These are phyloP conservation scores for Coccomyxa sp. DNA, from an alignment of 139 green algal species.

Conservation along the genomic window DNA sequence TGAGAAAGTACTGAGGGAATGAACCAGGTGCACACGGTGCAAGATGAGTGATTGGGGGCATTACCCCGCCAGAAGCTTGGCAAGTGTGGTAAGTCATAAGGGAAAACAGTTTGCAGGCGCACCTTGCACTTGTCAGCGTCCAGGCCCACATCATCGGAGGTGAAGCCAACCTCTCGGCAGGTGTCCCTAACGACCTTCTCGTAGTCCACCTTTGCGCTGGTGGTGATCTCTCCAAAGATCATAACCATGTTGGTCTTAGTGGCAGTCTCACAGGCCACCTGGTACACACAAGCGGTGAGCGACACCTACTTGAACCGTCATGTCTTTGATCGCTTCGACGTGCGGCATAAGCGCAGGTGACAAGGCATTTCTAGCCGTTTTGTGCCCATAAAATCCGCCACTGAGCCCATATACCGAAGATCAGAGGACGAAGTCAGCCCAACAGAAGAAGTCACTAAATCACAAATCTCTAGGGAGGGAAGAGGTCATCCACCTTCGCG, in stretches of 20 bases:
- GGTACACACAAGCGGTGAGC: background rate
- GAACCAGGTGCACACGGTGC: too few relatives aligned
- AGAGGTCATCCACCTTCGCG: conserved; percentile 70
- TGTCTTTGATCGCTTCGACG: too few relatives aligned
- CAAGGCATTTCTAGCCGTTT: background rate
- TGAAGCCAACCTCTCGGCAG: conserved; percentile 91
- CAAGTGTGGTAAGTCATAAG: too few relatives aligned
- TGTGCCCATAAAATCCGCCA: background rate
- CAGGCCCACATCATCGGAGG: conserved; percentile 87
- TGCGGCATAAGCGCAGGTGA: background rate
- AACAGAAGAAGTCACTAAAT: too few relatives aligned
- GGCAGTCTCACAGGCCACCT: conserved; percentile 95
- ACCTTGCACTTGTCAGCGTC: conserved; percentile 96
- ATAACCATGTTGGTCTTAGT: conserved; percentile 99
- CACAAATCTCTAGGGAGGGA: too few relatives aligned
- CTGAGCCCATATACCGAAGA: background rate
- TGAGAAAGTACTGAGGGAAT: too few relatives aligned
- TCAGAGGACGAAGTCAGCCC: too few relatives aligned
- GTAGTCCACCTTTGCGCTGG: conserved; percentile 98
- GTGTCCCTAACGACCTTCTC: conserved; percentile 82
- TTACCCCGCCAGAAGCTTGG: too few relatives aligned
- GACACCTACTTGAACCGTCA: background rate
- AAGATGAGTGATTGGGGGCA: too few relatives aligned
- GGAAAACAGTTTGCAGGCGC: background rate
- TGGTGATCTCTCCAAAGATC: conserved; percentile 99